Evolutionary conservation across 805 yeast genomes (phyloP), one percentile per base, ranked within the genome.

Genomic region (Metschnikowia orientalis): DNA sequence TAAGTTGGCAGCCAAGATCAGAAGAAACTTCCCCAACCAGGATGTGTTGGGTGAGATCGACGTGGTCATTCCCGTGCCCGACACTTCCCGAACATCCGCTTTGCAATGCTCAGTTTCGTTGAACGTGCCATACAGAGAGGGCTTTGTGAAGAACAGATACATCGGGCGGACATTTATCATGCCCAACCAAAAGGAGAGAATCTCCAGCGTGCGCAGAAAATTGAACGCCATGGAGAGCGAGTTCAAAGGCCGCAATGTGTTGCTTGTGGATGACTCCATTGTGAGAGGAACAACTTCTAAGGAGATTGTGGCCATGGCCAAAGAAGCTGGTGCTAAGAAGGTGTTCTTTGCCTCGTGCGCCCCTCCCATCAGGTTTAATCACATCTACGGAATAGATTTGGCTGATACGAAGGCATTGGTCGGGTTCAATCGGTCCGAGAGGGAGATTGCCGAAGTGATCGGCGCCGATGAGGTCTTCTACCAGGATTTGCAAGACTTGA

Each of bases 261-360:
- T 92, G 43, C 72, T 92, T 34, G 97, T 92, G 26, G 98, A 92
- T 61, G 98, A 92, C 61, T 87, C 97, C 17, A 90, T 92, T 45
- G 98, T 92, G 7, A 79, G 98, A 57, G 98, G 98, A 42, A 92
- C 98, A 13, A 92, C 98, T 3, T 88, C 97, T 5, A 83, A 77
- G 57, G 98, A 92, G 65, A 92, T 92, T 45, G 95, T 92, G 20
- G 82, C 79, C 46, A 92, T 92, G 98, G 98, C 98, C n/a, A 75
- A 83, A 49, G 98, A 92, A 59, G 95, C 97, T 4, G 98, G 98
- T 38, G 98, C 98, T 27, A 79, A 75, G 41, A 81, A 79, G 49
- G 98, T 92, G n/a, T 90, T 77, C 57, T 82, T 92, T 59, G 98
- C 98, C 0, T 85, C 95, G 16, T 92, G 97, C 54, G 95, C 98